These are phyloP conservation scores for Backusella luteola DNA, from an alignment of 192 early-diverging fungal genomes.

Conservation along the genomic window DNA sequence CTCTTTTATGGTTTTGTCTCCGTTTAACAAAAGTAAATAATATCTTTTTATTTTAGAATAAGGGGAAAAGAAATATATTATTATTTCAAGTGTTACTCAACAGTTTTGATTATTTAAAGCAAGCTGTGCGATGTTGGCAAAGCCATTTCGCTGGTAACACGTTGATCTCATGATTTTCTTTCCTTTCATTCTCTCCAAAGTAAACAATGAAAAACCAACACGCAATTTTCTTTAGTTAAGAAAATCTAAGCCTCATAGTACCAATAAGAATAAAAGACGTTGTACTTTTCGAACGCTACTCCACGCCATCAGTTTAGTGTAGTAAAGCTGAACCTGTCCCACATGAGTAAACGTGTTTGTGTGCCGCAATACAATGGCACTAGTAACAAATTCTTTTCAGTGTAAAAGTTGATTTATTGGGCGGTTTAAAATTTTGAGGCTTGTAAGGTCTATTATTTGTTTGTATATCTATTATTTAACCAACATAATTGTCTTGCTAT, in stretches of 20 bases:
- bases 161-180: not conserved
- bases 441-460: too few species aligned
- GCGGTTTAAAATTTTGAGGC: too few species aligned
- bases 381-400: too few species aligned
- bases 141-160: not conserved
- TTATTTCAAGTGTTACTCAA: not conserved
- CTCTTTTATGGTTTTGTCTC: not conserved
- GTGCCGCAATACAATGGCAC: not conserved
- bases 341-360: not conserved
- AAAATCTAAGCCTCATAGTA: not conserved
- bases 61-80: not conserved
- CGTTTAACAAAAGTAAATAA: not conserved
- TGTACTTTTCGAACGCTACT: not conserved
- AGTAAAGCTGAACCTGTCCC: not conserved
- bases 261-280: not conserved
- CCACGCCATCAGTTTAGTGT: not conserved
- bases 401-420: too few species aligned
- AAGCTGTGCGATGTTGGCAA: not conserved
- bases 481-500: not conserved
- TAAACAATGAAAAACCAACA: not conserved
- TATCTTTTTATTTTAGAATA: not conserved
- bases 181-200: not conserved
- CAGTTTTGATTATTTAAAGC: not conserved
- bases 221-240: not conserved
- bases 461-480: too few species aligned